Evolutionary conservation across 2,329 filamentous ascomycete genomes (phyloP).

Genomic region (Claviceps lovelessii): DNA sequence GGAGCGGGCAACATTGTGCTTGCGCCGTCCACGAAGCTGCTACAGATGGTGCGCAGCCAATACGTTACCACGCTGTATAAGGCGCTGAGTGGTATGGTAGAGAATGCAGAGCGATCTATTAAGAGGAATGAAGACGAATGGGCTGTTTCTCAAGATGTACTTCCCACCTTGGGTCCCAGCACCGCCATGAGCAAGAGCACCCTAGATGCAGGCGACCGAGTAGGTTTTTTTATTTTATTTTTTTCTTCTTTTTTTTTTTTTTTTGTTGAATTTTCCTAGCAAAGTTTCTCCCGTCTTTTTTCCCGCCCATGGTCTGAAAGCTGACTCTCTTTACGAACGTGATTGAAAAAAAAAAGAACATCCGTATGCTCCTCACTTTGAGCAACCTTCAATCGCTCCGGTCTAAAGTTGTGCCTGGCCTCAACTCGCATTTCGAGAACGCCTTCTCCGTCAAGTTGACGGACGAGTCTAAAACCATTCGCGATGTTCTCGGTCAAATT

Average conservation of each 20-base stretch:
- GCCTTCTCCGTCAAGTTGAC: slow-evolving; percentile 88
- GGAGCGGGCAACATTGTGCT: slow-evolving; percentile 64
- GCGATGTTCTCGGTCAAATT: slow-evolving; percentile 80
- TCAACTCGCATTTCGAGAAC: slow-evolving; percentile 88
- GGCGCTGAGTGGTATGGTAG: slow-evolving; percentile 86
- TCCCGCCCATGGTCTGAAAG: too few species aligned
- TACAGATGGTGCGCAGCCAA: slow-evolving; percentile 80
- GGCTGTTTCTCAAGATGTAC: slow-evolving; percentile 33
- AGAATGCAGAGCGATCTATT: slow-evolving; percentile 72
- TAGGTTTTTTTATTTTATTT: slow-evolving; percentile 22
- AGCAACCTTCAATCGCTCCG: slow-evolving; percentile 81
- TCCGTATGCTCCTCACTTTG: slow-evolving; percentile 84
- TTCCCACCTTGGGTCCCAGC: slow-evolving; percentile 16
- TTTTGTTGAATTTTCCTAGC: slow-evolving; percentile 8
- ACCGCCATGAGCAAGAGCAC: slow-evolving; percentile 28
- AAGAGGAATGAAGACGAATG: slow-evolving; percentile 51
- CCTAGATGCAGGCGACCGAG: slow-evolving; percentile 41
- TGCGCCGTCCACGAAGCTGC: slow-evolving; percentile 70
- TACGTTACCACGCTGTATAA: slow-evolving; percentile 93
- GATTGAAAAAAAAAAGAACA: slow-evolving; percentile 35
- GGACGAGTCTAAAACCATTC: slow-evolving; percentile 83
- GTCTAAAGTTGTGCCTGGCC: slow-evolving; percentile 64
- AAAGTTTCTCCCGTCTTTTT: too few species aligned
- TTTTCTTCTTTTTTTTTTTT: background rate
- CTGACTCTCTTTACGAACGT: background rate